phyloP scores from a whole-genome alignment of 257 asterid species.

The Paraleonurus japonicus region DNA sequence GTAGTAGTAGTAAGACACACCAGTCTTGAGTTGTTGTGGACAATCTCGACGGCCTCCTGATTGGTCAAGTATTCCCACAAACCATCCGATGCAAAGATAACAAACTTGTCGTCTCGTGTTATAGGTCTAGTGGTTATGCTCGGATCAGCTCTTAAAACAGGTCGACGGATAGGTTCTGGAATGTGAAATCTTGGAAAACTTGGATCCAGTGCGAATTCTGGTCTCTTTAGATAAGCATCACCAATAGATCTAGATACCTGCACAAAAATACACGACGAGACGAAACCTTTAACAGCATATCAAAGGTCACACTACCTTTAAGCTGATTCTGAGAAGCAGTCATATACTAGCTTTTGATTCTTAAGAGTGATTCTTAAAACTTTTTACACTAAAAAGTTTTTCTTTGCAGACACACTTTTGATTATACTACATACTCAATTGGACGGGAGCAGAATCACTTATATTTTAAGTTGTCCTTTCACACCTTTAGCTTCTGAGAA shows the following conservation, averaged over 20 bases:
- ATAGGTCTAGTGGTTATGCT: constrained; percentile 39
- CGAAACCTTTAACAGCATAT: neutral
- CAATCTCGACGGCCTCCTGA: constrained; percentile 70
- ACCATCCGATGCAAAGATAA: constrained; percentile 82
- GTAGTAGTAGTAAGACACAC: constrained; percentile 27
- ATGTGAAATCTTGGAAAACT: constrained; percentile 45
- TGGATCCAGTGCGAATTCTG: constrained; percentile 55
- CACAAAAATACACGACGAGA: constrained; percentile 8
- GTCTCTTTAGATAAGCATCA: constrained; percentile 70
- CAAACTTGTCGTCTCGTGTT: constrained; percentile 49
- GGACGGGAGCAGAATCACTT: too few relatives aligned
- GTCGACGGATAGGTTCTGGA: constrained; percentile 44
- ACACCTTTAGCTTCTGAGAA: too few relatives aligned
- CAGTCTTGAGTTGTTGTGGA: constrained; percentile 54
- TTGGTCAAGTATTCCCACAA: constrained; percentile 72
- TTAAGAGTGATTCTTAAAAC: neutral
- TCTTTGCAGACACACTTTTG: neutral
- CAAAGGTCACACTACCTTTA: neutral
- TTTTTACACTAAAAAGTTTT: neutral
- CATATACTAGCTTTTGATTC: neutral
- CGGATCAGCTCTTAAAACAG: constrained; percentile 71
- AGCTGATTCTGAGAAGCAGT: neutral
- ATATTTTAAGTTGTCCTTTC: too few relatives aligned
- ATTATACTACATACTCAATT: too few relatives aligned
- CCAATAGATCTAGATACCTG: constrained; percentile 82